Evolutionary conservation across 495 filamentous ascomycete genomes (phyloP).

Genomic region (Tirmania nivea): DNA sequence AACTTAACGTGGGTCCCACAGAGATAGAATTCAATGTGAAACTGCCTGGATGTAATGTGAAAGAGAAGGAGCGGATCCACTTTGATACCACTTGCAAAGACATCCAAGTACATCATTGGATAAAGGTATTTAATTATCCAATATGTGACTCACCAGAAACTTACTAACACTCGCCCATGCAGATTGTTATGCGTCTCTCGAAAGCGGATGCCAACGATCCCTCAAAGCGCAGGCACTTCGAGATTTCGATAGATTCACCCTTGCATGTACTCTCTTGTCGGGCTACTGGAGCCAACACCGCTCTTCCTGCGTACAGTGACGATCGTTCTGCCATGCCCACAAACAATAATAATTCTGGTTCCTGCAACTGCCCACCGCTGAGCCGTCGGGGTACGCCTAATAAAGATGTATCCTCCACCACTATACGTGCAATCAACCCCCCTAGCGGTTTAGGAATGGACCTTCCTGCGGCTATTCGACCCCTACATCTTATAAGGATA

Average conservation of each 20-base stretch:
- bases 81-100: conserved; percentile 93
- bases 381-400: not conserved
- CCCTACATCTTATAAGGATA: conserved; percentile 72
- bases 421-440: conserved; percentile 1
- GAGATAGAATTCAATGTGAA: conserved; percentile 97
- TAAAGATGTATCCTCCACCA: conserved; percentile 14
- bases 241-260: conserved; percentile 96
- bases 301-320: conserved; percentile 58
- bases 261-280: conserved; percentile 90
- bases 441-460: conserved; percentile 19
- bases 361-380: conserved; percentile 9
- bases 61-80: conserved; percentile 67
- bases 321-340: conserved; percentile 39
- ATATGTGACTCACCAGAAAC: not conserved
- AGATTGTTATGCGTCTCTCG: conserved; percentile 95
- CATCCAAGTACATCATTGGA: conserved; percentile 95
- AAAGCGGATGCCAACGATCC: conserved; percentile 66
- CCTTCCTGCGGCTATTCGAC: conserved; percentile 27
- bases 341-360: conserved; percentile 46
- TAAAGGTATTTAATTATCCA: conserved; percentile 48
- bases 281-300: conserved; percentile 76
- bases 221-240: conserved; percentile 72
- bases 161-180: not conserved
- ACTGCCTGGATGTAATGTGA: conserved; percentile 73
- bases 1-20: conserved; percentile 55